phyloP scores from a whole-genome alignment of 2,329 filamentous ascomycete species.

The Balansia obtecta region DNA sequence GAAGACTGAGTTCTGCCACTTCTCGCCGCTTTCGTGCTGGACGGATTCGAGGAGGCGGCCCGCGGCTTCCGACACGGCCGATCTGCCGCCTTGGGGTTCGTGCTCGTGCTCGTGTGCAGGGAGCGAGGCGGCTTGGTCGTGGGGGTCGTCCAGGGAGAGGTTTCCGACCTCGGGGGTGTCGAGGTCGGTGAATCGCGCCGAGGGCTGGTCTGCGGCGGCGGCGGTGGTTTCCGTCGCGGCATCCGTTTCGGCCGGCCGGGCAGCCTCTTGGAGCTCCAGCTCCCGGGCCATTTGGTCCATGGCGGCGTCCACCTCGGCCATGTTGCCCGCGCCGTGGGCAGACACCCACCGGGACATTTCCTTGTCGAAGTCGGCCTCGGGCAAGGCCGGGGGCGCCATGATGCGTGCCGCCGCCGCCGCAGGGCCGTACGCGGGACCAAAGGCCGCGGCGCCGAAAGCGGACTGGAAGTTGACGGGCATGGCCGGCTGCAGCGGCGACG shows the following conservation, averaged over 20 bases:
- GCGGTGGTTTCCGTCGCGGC: neutral
- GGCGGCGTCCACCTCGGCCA: conserved; percentile 28
- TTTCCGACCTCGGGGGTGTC: conserved; percentile 20
- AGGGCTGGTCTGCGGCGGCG: neutral
- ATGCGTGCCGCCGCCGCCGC: conserved; percentile 13
- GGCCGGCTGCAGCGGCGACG: conserved; percentile 14
- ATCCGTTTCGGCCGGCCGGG: conserved; percentile 12
- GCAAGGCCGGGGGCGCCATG: conserved; percentile 10
- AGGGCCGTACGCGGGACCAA: conserved; percentile 16
- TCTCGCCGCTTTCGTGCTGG: conserved; percentile 30
- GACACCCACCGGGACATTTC: conserved; percentile 31
- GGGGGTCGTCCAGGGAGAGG: conserved; percentile 15
- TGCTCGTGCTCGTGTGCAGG: conserved; percentile 8
- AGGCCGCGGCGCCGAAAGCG: conserved; percentile 16
- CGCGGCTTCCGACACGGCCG: conserved; percentile 30
- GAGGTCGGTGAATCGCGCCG: conserved; percentile 15
- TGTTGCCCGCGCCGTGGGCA: conserved; percentile 19
- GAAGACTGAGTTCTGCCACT: conserved; percentile 34
- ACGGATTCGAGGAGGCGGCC: conserved; percentile 30
- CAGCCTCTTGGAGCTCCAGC: conserved; percentile 23
- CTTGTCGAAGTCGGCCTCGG: conserved; percentile 24
- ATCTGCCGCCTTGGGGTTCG: too few species aligned
- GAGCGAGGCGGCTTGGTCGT: conserved; percentile 1
- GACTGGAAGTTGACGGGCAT: conserved; percentile 15
- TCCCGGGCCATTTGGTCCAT: conserved; percentile 32